These are phyloP conservation scores for Aristolochia fimbriata DNA, from an alignment of 164 flowering plant genomes.

Conservation along the genomic window DNA sequence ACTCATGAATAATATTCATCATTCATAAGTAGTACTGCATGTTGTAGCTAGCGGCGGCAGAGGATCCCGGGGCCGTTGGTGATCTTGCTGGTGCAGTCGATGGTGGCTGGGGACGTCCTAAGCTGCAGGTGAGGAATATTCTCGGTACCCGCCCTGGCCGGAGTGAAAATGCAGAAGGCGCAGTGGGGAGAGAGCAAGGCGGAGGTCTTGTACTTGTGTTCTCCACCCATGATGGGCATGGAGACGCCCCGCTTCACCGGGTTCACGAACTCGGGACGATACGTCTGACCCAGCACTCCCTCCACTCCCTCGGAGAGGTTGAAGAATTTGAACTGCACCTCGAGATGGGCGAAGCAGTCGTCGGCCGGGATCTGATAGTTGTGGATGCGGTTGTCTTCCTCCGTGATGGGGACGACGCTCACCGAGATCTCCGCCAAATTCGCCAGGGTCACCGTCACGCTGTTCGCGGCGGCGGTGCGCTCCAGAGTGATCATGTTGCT, in stretches of 20 bases:
- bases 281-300: slow-evolving; percentile 24
- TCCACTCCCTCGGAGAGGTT: slow-evolving; percentile 18
- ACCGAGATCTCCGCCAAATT: slow-evolving; percentile 15
- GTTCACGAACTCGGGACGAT: slow-evolving; percentile 15
- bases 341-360: slow-evolving; percentile 31
- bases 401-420: slow-evolving; percentile 18
- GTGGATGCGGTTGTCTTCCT: slow-evolving; percentile 27
- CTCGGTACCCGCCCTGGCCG: slow-evolving; percentile 1
- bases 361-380: slow-evolving; percentile 25
- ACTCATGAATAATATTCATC: too few species aligned
- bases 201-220: slow-evolving; percentile 19
- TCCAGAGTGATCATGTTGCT: slow-evolving; percentile 8
- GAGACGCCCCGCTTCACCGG: slow-evolving; percentile 24
- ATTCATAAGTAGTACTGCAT: too few species aligned
- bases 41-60: slow-evolving; percentile 14
- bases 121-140: too few species aligned
- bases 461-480: slow-evolving; percentile 12
- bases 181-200: slow-evolving; percentile 20
- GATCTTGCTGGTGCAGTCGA: slow-evolving; percentile 14
- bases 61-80: slow-evolving; percentile 19
- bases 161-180: slow-evolving; percentile 15
- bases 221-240: slow-evolving; percentile 31
- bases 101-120: too few species aligned
- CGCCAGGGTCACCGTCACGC: slow-evolving; percentile 10
- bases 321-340: slow-evolving; percentile 26